Evolutionary conservation across 495 filamentous ascomycete genomes (phyloP), one percentile per base, ranked within the genome.

Genomic region (Xanthoparmelia taractica): DNA sequence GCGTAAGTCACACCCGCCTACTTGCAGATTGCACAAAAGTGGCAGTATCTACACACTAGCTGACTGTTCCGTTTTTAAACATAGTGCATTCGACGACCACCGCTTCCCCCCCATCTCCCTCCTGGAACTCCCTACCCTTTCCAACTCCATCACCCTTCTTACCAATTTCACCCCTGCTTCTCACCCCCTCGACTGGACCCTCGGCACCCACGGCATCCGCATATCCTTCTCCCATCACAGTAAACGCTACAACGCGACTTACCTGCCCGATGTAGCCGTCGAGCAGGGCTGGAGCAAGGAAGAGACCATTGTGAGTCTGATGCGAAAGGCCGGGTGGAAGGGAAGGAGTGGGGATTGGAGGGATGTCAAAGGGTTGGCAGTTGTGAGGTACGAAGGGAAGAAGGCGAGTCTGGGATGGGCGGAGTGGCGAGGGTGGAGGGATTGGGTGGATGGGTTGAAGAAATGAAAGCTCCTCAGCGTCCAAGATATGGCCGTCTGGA

Each of bases 211-310:
- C 72, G 94, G 94, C 17, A 71, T 98, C 15, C 84, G 87, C 31
- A 89, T 94, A 58, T 84, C 80, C 56, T 92, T 94, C 71, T 75
- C 77, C 71, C 74, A 91, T 57, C 82, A 84, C 68, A 83, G 85
- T 40, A 61, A 84, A 71, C 72, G 85, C 71, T 73, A 82, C 74
- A 69, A 78, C 13, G 84, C 90, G 13, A 97, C 93, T 0, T 98
- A 98, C 69, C 80, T 98, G 20, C 94, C 94, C 0, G 91, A 97
- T 72, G 93, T 97, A 15, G 84, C 93, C 4, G 77, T 81, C 6
- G 94, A 98, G 77, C 94, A 98, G 73, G 91, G 89, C 27, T 98
- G 94, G 94, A 90, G 85, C 18, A 96, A 81, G 37, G 82, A 88
- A 61, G 87, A 83, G 20, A 93, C 82, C 1, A 79, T 72, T 1